phyloP scores from a whole-genome alignment of 1,139 yeast genomes.

The Hyphopichia burtonii region DNA sequence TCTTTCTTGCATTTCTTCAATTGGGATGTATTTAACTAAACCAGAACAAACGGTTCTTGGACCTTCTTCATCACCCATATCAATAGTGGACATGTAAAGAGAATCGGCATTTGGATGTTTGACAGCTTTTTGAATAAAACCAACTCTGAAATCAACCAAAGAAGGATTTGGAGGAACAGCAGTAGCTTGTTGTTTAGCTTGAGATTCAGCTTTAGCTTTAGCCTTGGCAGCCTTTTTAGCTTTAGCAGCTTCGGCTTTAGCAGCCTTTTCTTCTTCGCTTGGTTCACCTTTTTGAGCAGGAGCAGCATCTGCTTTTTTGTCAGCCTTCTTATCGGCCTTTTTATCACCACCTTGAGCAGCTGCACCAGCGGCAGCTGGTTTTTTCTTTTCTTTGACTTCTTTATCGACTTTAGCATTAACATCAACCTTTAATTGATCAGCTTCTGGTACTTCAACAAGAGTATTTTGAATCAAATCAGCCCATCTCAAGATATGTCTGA shows the following conservation, averaged over 20 bases:
- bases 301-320: conserved; percentile 12
- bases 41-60: conserved; percentile 99
- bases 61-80: conserved; percentile 93
- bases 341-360: conserved; percentile 20
- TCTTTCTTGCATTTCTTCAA: conserved; percentile 46
- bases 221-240: conserved; percentile 75
- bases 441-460: conserved; percentile 52
- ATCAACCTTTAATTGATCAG: conserved; percentile 54
- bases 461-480: conserved; percentile 78
- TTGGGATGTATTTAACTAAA: conserved; percentile 50
- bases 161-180: conserved; percentile 72
- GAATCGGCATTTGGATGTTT: conserved; percentile 98
- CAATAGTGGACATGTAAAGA: conserved; percentile 91
- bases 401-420: conserved; percentile 62
- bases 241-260: conserved; percentile 59
- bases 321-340: conserved; percentile 12
- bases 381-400: conserved; percentile 51
- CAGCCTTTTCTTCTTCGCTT: conserved; percentile 62
- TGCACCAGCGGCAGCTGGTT: conserved; percentile 31
- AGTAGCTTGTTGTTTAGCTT: conserved; percentile 55
- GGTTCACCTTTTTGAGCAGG: conserved; percentile 16
- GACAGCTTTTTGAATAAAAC: conserved; percentile 93
- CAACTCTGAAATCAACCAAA: conserved; percentile 89
- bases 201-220: conserved; percentile 63
- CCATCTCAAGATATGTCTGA: conserved; percentile 92